Evolutionary conservation across 192 early-diverging fungal genomes (phyloP).

Genomic region (Pecoramyces ruminantium): DNA sequence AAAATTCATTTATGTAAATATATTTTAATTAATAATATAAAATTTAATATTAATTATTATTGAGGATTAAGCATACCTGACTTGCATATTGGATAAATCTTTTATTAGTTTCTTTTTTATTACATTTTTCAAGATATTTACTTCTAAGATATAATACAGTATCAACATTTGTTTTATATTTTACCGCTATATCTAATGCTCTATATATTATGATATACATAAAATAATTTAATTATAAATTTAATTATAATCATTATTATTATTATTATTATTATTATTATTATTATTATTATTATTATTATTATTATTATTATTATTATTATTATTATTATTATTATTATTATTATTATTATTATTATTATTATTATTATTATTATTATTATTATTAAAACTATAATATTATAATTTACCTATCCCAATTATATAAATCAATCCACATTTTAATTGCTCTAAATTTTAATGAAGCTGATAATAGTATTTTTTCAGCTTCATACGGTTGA

Average conservation of each 20-base stretch:
- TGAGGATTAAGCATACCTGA: background rate
- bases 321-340: too few species aligned
- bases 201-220: too few species aligned
- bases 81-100: conserved; percentile 16
- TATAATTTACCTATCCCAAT: conserved; percentile 42
- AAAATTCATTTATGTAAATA: too few species aligned
- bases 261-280: too few species aligned
- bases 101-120: conserved; percentile 22
- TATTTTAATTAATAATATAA: too few species aligned
- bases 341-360: too few species aligned
- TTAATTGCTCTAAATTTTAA: conserved; percentile 25
- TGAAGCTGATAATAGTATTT: conserved; percentile 24
- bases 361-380: too few species aligned
- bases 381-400: too few species aligned
- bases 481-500: conserved; percentile 32
- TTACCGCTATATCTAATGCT: conserved; percentile 34
- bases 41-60: too few species aligned
- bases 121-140: conserved; percentile 23
- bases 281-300: too few species aligned
- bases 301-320: too few species aligned
- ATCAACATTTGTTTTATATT: conserved; percentile 42
- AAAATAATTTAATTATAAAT: background rate
- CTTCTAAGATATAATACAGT: conserved; percentile 31
- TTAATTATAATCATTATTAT: too few species aligned
- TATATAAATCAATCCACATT: conserved; percentile 30